Base-by-base conservation (phyloP, 2,329 filamentous ascomycete genomes). In the Coniochaeta sp. region DNA sequence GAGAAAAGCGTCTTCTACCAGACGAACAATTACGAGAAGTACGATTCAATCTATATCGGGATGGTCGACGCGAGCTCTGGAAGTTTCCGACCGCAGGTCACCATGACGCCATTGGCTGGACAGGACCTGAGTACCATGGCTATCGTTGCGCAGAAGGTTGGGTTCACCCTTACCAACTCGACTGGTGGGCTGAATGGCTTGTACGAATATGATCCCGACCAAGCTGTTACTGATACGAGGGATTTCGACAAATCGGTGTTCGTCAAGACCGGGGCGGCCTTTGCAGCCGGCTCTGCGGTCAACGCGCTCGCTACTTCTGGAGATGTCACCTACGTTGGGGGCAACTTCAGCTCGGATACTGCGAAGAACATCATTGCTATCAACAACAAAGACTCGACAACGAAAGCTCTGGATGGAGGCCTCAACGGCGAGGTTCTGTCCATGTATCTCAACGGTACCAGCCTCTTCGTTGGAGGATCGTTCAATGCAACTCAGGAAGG, bases 11-110 rank as follows among this genome's bases (percentile, higher is more conserved):
- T 13, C 38, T 72, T 96, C 8, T 95, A 81, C 65, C 94, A 99
- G 68, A 96, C 91, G 16, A 99, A 99, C 70, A 81, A 95, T 65
- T 95, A 86, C 66, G 92, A 97, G 74, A 99, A 99, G 69, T 97
- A 95, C 63, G 94, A 99, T 64, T 85, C 89, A 59, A 84, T 99
- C 53, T 96, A 91, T 69, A 87, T 86, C 58, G 94, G 91, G 45
- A 83, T 83, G 58, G 83, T 99, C 51, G 90, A 97, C 63, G 84
- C 85, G 51, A 83, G 80, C 50, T 85, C 81, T 8, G 74, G 72
- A 56, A 79, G 78, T 18, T 96, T 96, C 74, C 84, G 84, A 38
- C 90, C 92, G 13, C 82, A 81, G 4, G 83, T 99, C 50, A 95
- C 87, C 0, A 72, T 99, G 42, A 78, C 82, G 0, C 87, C 92